Conservation (phyloP, 176 grass and related monocot species). For the Otatea glauca region DNA sequence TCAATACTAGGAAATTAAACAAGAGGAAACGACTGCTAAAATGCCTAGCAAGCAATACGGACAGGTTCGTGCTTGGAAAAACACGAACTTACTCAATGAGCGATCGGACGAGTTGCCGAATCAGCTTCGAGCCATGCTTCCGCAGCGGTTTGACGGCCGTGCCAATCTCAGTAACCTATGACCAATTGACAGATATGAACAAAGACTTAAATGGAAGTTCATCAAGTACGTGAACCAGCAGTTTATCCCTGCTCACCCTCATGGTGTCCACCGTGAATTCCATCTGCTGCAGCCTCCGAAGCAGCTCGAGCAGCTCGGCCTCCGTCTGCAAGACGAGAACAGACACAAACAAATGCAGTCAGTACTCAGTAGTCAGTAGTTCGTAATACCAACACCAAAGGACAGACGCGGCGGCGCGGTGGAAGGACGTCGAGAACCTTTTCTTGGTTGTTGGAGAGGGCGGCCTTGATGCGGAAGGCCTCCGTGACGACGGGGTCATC, state of each 20-base stretch:
- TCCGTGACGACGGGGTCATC: constrained; percentile 30
- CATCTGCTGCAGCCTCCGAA: constrained; percentile 52
- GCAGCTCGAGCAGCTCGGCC: constrained; percentile 53
- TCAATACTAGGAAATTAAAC: not conserved
- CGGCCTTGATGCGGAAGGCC: constrained; percentile 58
- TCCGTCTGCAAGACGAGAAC: constrained; percentile 54
- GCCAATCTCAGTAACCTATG: constrained; percentile 71
- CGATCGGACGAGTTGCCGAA: constrained; percentile 59
- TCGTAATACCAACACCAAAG: not conserved
- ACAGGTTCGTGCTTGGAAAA: not conserved
- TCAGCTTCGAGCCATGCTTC: constrained; percentile 59
- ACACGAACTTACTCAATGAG: constrained; percentile 58
- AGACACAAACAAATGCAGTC: not conserved
- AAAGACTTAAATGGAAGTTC: not conserved
- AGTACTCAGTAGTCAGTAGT: constrained; percentile 37
- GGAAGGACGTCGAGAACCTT: constrained; percentile 33
- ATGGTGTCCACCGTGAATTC: constrained; percentile 66
- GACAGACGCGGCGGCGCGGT: not conserved
- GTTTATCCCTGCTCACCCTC: constrained; percentile 47
- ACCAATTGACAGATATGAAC: constrained; percentile 34
- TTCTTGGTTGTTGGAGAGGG: constrained; percentile 34
- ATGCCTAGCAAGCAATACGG: not conserved
- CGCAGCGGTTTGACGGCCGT: constrained; percentile 50
- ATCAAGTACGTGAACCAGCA: constrained; percentile 28
- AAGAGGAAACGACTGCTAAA: not conserved